Evolutionary conservation across 225 moss, liverwort and hornwort genomes (phyloP).

Genomic region (Pleurozium schreberi): DNA sequence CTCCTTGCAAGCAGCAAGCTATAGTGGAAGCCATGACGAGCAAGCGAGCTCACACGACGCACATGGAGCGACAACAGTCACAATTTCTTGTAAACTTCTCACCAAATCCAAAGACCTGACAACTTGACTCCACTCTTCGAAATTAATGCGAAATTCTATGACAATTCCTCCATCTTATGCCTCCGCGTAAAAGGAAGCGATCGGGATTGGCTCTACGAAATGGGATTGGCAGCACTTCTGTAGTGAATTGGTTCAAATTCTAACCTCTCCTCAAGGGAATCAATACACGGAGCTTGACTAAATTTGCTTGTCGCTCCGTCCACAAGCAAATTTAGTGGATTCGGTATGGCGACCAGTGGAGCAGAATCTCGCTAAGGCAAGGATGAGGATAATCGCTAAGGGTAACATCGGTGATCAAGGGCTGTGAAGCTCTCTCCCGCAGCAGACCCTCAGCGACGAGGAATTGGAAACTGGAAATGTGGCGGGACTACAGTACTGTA

Average conservation of each 20-base stretch:
- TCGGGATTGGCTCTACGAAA: background rate
- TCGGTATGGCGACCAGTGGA: constrained; percentile 10
- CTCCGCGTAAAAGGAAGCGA: background rate
- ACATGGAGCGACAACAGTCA: background rate
- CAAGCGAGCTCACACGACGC: background rate
- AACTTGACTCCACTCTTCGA: background rate
- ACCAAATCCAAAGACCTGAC: background rate
- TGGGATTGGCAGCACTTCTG: background rate
- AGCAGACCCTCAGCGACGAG: background rate
- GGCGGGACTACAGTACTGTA: too few species aligned
- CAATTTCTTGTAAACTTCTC: background rate
- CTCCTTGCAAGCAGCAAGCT: constrained; percentile 13
- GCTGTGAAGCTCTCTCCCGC: background rate
- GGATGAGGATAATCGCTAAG: background rate
- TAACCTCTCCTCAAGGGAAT: background rate
- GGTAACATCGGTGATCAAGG: background rate
- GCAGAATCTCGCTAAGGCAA: background rate
- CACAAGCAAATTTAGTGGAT: background rate
- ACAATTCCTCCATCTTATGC: background rate
- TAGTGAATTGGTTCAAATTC: background rate
- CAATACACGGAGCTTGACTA: background rate
- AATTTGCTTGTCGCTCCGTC: background rate
- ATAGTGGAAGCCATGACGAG: constrained; percentile 19
- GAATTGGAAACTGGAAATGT: background rate
- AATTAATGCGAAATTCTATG: background rate